Evolutionary conservation across 73 alveolate species (phyloP).

Genomic region (Tetrahymena malaccensis): DNA sequence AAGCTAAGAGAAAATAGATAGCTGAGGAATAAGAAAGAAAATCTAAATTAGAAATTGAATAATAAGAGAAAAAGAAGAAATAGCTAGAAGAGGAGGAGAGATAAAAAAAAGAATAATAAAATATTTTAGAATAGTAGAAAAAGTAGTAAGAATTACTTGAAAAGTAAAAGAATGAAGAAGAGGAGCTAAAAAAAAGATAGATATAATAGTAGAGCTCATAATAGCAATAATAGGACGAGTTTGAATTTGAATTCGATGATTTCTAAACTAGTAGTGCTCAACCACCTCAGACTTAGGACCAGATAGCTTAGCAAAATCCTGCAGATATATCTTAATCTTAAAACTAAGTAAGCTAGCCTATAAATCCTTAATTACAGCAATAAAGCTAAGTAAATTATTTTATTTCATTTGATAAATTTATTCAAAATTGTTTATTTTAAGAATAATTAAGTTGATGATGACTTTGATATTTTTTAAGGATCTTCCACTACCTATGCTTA

Average conservation of each 20-base stretch:
- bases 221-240: not conserved
- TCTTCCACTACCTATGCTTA: not conserved
- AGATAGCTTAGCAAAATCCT: too few relatives aligned
- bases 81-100: not conserved
- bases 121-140: not conserved
- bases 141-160: not conserved
- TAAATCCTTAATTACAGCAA: too few relatives aligned
- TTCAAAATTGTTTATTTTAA: not conserved
- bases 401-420: not conserved
- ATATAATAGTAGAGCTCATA: not conserved
- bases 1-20: not conserved
- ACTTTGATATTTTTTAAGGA: not conserved
- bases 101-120: not conserved
- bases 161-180: not conserved
- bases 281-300: not conserved
- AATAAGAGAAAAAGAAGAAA: not conserved
- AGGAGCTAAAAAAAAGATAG: not conserved
- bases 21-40: not conserved
- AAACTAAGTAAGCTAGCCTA: not conserved
- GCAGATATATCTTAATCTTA: not conserved
- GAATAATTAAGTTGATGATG: not conserved
- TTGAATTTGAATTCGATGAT: not conserved
- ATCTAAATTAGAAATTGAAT: not conserved
- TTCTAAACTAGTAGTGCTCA: not conserved
- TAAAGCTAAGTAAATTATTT: not conserved